A percentile compares a stretch with the other conserved stretches of the same genome.
These are phyloP conservation scores for Suhomyces sp. DNA, from an alignment of 805 yeast species.

Conservation along the genomic window DNA sequence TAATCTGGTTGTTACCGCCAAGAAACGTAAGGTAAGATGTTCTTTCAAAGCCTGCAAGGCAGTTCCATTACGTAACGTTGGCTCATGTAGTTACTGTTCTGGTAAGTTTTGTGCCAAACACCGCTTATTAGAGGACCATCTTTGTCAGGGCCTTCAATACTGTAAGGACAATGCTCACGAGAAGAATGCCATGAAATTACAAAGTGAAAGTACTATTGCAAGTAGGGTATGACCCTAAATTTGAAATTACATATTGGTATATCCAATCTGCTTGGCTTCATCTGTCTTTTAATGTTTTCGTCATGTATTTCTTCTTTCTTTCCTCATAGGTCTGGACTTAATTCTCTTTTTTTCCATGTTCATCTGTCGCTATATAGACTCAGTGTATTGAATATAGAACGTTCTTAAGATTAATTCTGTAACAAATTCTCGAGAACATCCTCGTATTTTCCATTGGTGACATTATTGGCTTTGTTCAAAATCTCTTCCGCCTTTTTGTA, in stretches of 20 bases:
- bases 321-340: slow-evolving; percentile 1
- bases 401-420: neutral
- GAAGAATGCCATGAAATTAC: slow-evolving; percentile 77
- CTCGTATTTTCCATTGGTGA: slow-evolving; percentile 72
- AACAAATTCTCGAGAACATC: slow-evolving; percentile 56
- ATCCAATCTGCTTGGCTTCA: neutral
- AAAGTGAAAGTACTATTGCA: slow-evolving; percentile 79
- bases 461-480: slow-evolving; percentile 70
- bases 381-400: neutral
- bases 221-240: slow-evolving; percentile 51
- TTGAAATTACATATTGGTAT: neutral
- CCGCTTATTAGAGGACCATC: slow-evolving; percentile 80
- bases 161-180: slow-evolving; percentile 84
- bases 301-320: neutral
- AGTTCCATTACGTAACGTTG: slow-evolving; percentile 66
- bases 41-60: slow-evolving; percentile 58
- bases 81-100: slow-evolving; percentile 80
- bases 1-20: slow-evolving; percentile 15
- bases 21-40: slow-evolving; percentile 45
- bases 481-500: slow-evolving; percentile 69
- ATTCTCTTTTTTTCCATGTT: neutral
- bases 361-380: slow-evolving; percentile 1
- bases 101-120: slow-evolving; percentile 87
- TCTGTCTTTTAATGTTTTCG: neutral
- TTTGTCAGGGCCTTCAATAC: slow-evolving; percentile 69